Conservation (phyloP, 163 green algal genomes). For the Chlamydomonas reinhardtii region DNA sequence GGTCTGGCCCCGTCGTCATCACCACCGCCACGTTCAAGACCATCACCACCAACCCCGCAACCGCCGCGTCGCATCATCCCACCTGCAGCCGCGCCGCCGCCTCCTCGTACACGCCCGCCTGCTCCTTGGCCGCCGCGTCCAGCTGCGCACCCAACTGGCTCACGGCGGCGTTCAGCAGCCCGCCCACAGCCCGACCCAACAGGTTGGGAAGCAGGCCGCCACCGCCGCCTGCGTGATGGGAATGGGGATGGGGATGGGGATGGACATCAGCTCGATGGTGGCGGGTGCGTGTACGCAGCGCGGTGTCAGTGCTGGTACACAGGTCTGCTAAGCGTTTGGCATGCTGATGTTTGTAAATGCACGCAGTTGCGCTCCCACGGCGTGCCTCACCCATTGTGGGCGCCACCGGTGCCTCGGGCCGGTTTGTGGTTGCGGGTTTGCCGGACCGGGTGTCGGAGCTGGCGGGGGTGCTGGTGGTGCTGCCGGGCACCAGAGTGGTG, state of each 20-base stretch:
- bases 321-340: too few relatives aligned
- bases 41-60: background rate
- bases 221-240: background rate
- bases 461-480: too few relatives aligned
- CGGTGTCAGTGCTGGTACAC: too few relatives aligned
- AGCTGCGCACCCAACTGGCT: background rate
- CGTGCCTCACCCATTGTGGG: background rate
- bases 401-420: background rate
- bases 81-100: background rate
- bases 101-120: slow-evolving; percentile 34
- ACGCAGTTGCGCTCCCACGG: too few relatives aligned
- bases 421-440: slow-evolving; percentile 2
- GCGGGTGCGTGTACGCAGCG: too few relatives aligned
- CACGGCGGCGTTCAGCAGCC: slow-evolving; percentile 15
- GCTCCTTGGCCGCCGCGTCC: slow-evolving; percentile 42
- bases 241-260: too few relatives aligned
- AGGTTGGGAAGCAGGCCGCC: slow-evolving; percentile 40
- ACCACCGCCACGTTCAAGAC: too few relatives aligned
- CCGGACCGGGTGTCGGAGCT: background rate
- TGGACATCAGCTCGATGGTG: too few relatives aligned
- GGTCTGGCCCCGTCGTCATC: too few relatives aligned
- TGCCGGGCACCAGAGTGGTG: slow-evolving; percentile 1
- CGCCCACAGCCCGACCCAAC: slow-evolving; percentile 35
- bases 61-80: too few relatives aligned
- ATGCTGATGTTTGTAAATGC: too few relatives aligned